Percentiles rank a stretch among this genome's conserved stretches.
These are phyloP conservation scores for Phytophthora fragariae DNA, from an alignment of 352 stramenopile genomes.

Conservation along the genomic window DNA sequence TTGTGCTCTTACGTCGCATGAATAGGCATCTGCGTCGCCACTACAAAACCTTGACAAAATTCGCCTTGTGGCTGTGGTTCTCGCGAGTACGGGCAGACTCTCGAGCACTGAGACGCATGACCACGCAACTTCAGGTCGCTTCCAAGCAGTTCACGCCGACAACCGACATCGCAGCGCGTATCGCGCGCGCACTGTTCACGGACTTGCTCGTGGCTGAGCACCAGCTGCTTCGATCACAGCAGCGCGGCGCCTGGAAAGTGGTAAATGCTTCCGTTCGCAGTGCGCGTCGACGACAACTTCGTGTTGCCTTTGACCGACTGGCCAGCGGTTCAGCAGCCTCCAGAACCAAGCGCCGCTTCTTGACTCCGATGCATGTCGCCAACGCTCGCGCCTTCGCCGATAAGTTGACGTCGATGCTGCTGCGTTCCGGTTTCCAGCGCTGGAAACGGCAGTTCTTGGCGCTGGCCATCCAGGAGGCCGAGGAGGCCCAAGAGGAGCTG, in stretches of 20 bases:
- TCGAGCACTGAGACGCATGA: constrained; percentile 14
- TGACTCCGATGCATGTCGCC: constrained; percentile 21
- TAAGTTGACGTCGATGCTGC: constrained; percentile 29
- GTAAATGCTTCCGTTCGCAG: constrained; percentile 18
- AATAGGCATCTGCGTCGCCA: constrained; percentile 39
- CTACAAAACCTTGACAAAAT: constrained; percentile 24
- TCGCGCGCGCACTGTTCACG: constrained; percentile 25
- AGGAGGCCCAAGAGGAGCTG: constrained; percentile 54
- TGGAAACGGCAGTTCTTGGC: constrained; percentile 67
- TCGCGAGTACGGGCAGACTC: constrained; percentile 38
- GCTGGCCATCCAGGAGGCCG: constrained; percentile 49
- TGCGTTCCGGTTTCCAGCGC: constrained; percentile 42
- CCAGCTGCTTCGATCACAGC: constrained; percentile 16
- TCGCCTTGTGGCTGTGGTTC: constrained; percentile 64
- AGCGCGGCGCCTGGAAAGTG: constrained; percentile 31
- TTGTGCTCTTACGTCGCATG: constrained; percentile 26
- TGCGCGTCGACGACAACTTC: constrained; percentile 17
- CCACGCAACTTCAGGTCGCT: constrained; percentile 23
- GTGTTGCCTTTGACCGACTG: constrained; percentile 27
- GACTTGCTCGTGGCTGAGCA: constrained; percentile 23
- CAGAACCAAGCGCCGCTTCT: constrained; percentile 8
- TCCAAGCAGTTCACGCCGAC: constrained; percentile 22
- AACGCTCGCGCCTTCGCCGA: constrained; percentile 36
- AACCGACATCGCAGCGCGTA: constrained; percentile 10
- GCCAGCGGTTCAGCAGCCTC: neutral